Percentiles rank a stretch among this genome's conserved stretches.
These are phyloP conservation scores for Trichoderma atroviride DNA, from an alignment of 2,329 filamentous ascomycete species.

Conservation along the genomic window DNA sequence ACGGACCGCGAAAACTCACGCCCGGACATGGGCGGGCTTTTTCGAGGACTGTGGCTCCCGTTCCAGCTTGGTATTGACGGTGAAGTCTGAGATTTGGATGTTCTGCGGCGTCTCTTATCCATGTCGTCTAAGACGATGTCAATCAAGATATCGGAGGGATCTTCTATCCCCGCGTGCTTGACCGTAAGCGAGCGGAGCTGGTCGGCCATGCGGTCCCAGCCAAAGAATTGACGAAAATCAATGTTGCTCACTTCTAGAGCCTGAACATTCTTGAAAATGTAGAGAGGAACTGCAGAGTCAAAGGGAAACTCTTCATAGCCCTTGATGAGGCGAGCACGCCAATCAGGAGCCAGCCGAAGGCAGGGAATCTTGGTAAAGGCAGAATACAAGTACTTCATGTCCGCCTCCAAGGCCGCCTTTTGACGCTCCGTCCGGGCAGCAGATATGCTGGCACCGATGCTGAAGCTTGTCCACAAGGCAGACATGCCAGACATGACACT, in stretches of 20 bases:
- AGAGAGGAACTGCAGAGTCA: conserved; percentile 93
- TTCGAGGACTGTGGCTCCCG: conserved; percentile 57
- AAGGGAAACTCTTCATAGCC: conserved; percentile 98
- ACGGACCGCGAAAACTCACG: conserved; percentile 68
- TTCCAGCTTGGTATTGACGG: conserved; percentile 71
- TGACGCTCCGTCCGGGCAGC: conserved; percentile 85
- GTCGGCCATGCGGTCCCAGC: conserved; percentile 92
- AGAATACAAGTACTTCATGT: conserved; percentile 95
- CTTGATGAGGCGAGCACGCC: conserved; percentile 83
- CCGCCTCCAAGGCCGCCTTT: conserved; percentile 80
- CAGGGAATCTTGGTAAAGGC: conserved; percentile 98
- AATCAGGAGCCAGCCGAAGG: conserved; percentile 86
- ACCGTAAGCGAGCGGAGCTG: conserved; percentile 87
- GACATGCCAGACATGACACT: conserved; percentile 98
- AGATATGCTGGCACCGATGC: conserved; percentile 77
- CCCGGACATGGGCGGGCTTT: conserved; percentile 65
- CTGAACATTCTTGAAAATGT: conserved; percentile 96
- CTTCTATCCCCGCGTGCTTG: conserved; percentile 84
- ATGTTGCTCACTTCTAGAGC: conserved; percentile 92
- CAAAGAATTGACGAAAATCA: conserved; percentile 95
- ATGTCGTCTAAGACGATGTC: conserved; percentile 96
- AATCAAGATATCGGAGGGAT: conserved; percentile 85
- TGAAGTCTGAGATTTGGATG: conserved; percentile 81
- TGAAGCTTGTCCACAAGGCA: conserved; percentile 85
- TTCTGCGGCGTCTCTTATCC: conserved; percentile 85